Base-by-base conservation (phyloP, 1,284 basidiomycete species). In the Takashimella koratensis region DNA sequence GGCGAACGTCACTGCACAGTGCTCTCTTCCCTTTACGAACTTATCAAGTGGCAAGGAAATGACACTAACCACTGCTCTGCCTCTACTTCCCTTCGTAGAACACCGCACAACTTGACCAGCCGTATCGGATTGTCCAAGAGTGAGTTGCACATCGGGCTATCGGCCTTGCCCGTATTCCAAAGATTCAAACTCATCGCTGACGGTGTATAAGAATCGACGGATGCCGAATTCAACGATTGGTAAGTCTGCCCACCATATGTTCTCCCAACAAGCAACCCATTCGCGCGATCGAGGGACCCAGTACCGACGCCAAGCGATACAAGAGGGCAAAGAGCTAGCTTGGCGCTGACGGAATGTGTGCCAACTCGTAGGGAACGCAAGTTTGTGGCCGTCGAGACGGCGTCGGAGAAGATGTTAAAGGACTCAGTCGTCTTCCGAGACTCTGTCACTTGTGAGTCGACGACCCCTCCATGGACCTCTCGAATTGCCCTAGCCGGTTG, bases 101-200 rank as follows among this genome's bases (percentile, higher is more conserved):
- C 92, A 47, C 93, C 92, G 70, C 90, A 92, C 77, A 77, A 90
- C 71, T 78, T 97, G 74, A 88, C 86, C 57, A 82, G 82, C 66
- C 88, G 85, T 79, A 86, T 88, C 65, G 93, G 93, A 40, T 87
- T 92, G 84, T 77, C 90, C 44, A 93, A 93, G 82, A 92, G 91
- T 93, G 68, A 80, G 86, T 76, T 13, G n/a, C n/a, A n/a, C n/a
- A n/a, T n/a, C n/a, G n/a, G n/a, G n/a, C n/a, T n/a, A 12, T 22
- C 24, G 25, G n/a, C 21, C 43, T 55, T 22, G 40, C 45, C 43
- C 48, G 47, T 24, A 47, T 52, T 56, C 48, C 49, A 47, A 36
- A 20, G n/a, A n/a, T n/a, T n/a, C n/a, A n/a, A n/a, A n/a, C n/a
- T n/a, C 27, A 41, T 5, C 8, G 46, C 46, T 19, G 41, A 12